Base-by-base conservation (phyloP, 208 protist species). In the Leishmania martiniquensis region DNA sequence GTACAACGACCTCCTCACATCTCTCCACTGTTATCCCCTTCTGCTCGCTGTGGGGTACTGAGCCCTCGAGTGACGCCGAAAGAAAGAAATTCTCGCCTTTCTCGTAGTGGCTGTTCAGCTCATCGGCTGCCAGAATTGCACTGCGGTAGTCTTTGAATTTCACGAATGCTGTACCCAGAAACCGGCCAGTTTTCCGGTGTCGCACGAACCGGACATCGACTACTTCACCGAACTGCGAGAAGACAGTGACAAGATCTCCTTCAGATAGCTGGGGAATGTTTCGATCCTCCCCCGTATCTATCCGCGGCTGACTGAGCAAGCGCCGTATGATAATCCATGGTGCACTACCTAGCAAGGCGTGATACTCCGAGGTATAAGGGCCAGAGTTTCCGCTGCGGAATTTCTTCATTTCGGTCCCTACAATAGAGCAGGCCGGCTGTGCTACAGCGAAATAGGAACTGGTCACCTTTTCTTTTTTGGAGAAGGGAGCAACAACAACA, bases 161-260 rank as follows among this genome's bases (percentile, higher is more conserved):
- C 10, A 97, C 86, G 86, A 96, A 97, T 0, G 90, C 89, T 25
- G 90, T 93, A 59, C 94, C 94, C 4, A 95, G 72, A 78, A 97
- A 95, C 1, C 85, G 77, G 6, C 94, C 92, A 0, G 82, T 95
- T 44, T 87, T 88, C 20, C 75, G 73, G 59, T 96, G 87, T 2
- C 94, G 92, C 42, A 95, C 80, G 82, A 93, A 94, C 4, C 89
- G 89, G 15, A 97, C 90, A 75, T 96, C 91, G 1, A 78, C 57
- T 12, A 97, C 81, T 62, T 95, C 86, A 57, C 94, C 94, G 72
- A 97, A 97, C 76, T 97, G 94, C 3, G 94, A 96, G 62, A 97
- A 97, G 13, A 95, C 94, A 0, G 94, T 96, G 0, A 87, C 91
- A 4, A 97, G 68, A 74, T 97, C 94, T 17, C 94, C 92, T 73